phyloP scores from a whole-genome alignment of 345 rosid species.

The Pistacia integerrima region DNA sequence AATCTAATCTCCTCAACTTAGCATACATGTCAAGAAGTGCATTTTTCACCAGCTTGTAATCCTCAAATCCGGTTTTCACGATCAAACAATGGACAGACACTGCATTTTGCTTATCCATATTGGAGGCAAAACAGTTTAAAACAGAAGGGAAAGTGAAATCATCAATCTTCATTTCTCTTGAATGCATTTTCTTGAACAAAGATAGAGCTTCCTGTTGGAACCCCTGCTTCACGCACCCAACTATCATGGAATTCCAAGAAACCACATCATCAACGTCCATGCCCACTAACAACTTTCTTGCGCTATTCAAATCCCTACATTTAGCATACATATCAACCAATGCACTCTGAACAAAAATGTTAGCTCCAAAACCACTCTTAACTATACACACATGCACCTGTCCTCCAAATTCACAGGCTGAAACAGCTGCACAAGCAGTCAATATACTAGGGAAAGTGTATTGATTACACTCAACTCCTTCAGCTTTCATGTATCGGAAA shows the following conservation, averaged over 20 bases:
- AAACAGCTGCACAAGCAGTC: conserved; percentile 65
- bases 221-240: conserved; percentile 73
- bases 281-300: conserved; percentile 46
- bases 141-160: conserved; percentile 70
- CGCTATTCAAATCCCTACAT: conserved; percentile 63
- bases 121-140: conserved; percentile 66
- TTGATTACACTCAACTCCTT: conserved; percentile 67
- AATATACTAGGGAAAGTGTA: conserved; percentile 79
- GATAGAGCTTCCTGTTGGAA: conserved; percentile 60
- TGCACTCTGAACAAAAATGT: conserved; percentile 74
- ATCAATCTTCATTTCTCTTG: conserved; percentile 55
- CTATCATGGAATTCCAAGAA: conserved; percentile 86
- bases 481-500: conserved; percentile 56
- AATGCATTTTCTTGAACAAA: conserved; percentile 64
- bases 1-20: conserved; percentile 59
- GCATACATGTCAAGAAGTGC: conserved; percentile 93
- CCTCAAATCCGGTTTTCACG: conserved; percentile 69
- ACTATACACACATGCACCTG: conserved; percentile 75
- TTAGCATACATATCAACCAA: conserved; percentile 86
- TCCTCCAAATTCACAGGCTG: conserved; percentile 51
- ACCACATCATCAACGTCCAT: conserved; percentile 64
- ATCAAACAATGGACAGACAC: conserved; percentile 69
- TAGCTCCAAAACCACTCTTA: conserved; percentile 64
- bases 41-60: conserved; percentile 64
- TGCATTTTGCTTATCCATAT: conserved; percentile 43